phyloP scores from a whole-genome alignment of 306 rosid genomes.

The Vicia faba region DNA sequence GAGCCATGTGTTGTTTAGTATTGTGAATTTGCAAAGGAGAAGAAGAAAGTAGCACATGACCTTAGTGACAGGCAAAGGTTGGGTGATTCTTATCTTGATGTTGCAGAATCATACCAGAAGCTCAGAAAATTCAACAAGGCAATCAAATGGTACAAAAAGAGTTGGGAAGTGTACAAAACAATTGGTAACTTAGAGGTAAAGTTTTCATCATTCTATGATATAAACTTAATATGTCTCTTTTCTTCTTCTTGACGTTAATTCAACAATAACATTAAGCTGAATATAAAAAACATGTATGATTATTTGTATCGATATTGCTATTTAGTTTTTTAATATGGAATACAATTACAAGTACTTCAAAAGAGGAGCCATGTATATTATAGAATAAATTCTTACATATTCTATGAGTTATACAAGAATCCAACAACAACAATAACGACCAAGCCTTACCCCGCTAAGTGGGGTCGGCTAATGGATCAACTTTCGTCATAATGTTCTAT shows the following conservation, averaged over 20 bases:
- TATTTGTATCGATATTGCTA: conserved; percentile 12
- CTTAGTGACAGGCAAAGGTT: conserved; percentile 76
- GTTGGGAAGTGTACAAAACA: conserved; percentile 69
- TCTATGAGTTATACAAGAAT: too few relatives aligned
- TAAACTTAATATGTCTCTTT: conserved; percentile 12
- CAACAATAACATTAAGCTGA: conserved; percentile 22
- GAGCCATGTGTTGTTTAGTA: conserved; percentile 52
- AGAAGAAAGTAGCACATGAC: conserved; percentile 65
- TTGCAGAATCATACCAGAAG: conserved; percentile 85
- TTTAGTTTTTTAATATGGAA: conserved; percentile 31
- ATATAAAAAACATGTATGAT: conserved; percentile 8
- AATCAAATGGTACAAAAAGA: conserved; percentile 76
- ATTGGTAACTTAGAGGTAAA: conserved; percentile 83
- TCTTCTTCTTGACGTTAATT: conserved; percentile 10
- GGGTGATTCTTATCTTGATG: conserved; percentile 64
- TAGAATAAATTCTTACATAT: conserved; percentile 4
- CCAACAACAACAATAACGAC: too few relatives aligned
- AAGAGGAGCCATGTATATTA: conserved; percentile 9
- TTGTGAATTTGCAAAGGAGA: conserved; percentile 74
- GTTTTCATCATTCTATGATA: conserved; percentile 20
- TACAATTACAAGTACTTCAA: neutral
- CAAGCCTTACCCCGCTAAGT: too few relatives aligned
- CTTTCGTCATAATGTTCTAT: too few relatives aligned
- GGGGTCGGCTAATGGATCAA: too few relatives aligned
- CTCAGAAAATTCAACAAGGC: conserved; percentile 73